These are phyloP conservation scores for Penicillium hordei DNA, from an alignment of 2,329 filamentous ascomycete species.

Conservation along the genomic window DNA sequence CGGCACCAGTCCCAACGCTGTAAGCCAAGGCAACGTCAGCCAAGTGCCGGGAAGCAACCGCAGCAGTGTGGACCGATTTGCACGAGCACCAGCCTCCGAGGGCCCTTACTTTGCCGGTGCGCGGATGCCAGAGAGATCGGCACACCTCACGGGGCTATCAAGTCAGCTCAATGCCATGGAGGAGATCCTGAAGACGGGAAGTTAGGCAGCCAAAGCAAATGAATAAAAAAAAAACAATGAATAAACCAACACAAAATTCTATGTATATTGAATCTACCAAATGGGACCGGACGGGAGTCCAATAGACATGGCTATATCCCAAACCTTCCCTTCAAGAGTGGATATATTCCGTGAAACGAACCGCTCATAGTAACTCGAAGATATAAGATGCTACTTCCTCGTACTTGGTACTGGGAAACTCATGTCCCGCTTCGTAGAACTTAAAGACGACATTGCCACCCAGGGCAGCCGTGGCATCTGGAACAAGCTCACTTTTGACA, in stretches of 20 bases:
- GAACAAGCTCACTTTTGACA: constrained; percentile 61
- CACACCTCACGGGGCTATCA: constrained; percentile 32
- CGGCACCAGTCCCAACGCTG: constrained; percentile 16
- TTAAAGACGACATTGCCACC: constrained; percentile 60
- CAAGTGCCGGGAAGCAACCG: constrained; percentile 27
- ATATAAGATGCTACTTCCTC: constrained; percentile 59
- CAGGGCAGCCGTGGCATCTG: constrained; percentile 60
- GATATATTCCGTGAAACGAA: background rate
- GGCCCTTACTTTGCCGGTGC: constrained; percentile 35
- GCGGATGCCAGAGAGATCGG: constrained; percentile 32
- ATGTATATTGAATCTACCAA: constrained; percentile 13
- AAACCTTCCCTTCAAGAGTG: background rate
- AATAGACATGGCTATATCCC: background rate
- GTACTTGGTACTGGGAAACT: constrained; percentile 64
- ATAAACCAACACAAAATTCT: constrained; percentile 2
- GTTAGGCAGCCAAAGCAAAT: constrained; percentile 4
- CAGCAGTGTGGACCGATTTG: constrained; percentile 29
- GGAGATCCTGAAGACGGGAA: constrained; percentile 28
- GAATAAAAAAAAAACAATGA: constrained; percentile 7
- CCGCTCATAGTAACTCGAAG: constrained; percentile 40
- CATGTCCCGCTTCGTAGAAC: constrained; percentile 65
- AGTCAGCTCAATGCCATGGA: constrained; percentile 34
- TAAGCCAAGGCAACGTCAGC: constrained; percentile 30
- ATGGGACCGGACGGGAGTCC: background rate
- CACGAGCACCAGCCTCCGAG: constrained; percentile 29